Conservation (phyloP, 495 filamentous ascomycete genomes). For the Cercophora samala region DNA sequence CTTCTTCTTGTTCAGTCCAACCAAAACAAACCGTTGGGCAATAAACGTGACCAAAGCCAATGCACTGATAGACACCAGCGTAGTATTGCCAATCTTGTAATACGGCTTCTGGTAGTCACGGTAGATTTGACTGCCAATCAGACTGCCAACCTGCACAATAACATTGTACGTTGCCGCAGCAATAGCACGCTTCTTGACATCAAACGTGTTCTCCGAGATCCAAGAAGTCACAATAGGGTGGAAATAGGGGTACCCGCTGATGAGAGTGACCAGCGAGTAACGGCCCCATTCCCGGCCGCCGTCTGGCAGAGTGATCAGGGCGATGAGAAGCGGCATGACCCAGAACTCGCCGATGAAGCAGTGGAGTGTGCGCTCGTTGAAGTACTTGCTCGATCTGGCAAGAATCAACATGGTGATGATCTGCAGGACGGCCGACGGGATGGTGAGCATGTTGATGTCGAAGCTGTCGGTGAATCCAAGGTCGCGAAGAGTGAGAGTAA, state of each 20-base stretch:
- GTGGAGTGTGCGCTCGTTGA: constrained; percentile 46
- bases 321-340: constrained; percentile 44
- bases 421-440: constrained; percentile 49
- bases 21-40: constrained; percentile 59
- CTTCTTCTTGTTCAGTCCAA: constrained; percentile 52
- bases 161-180: constrained; percentile 62
- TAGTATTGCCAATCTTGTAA: constrained; percentile 64
- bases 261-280: constrained; percentile 47
- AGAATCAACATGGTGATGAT: constrained; percentile 47
- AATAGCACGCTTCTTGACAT: constrained; percentile 54
- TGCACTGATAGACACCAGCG: constrained; percentile 54
- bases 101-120: constrained; percentile 59
- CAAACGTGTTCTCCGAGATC: constrained; percentile 50
- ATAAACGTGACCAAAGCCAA: constrained; percentile 57
- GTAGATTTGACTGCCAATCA: constrained; percentile 62
- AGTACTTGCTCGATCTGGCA: constrained; percentile 42
- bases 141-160: constrained; percentile 58
- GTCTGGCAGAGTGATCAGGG: constrained; percentile 37
- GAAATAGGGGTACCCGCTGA: constrained; percentile 55
- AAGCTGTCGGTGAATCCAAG: constrained; percentile 62
- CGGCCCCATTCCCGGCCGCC: constrained; percentile 40
- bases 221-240: constrained; percentile 43
- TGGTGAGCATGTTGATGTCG: constrained; percentile 66
- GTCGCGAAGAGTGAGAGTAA: constrained; percentile 58
- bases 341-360: constrained; percentile 46